Conservation (phyloP, 805 yeast species). For the Wickerhamiella qilinensis region DNA sequence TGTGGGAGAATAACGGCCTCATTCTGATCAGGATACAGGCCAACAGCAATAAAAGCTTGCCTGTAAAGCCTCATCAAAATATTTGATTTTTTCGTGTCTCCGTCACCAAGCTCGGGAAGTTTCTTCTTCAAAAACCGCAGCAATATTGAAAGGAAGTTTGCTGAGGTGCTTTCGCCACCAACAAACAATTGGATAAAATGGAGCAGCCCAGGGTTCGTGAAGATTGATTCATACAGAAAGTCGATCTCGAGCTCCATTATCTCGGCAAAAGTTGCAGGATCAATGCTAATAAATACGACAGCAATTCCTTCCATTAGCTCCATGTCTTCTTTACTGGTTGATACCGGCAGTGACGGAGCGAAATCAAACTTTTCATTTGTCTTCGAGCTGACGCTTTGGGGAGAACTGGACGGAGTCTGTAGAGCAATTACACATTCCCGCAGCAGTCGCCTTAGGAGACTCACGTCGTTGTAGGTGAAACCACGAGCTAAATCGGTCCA, state of each 20-base stretch:
- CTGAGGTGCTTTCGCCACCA: conserved; percentile 87
- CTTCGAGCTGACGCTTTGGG: conserved; percentile 9
- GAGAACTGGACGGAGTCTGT: conserved; percentile 51
- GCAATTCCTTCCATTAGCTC: conserved; percentile 94
- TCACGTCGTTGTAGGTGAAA: conserved; percentile 69
- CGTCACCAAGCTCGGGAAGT: conserved; percentile 63
- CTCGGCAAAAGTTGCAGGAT: conserved; percentile 90
- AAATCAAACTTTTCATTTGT: conserved; percentile 2
- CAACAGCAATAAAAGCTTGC: conserved; percentile 89
- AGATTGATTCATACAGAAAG: conserved; percentile 59
- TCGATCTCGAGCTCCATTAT: conserved; percentile 69
- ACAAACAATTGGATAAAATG: conserved; percentile 88
- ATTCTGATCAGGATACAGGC: conserved; percentile 67
- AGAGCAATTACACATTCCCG: conserved; percentile 66
- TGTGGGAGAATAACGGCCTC: conserved; percentile 83
- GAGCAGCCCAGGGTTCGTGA: conserved; percentile 67
- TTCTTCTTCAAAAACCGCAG: conserved; percentile 60
- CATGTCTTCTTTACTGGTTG: conserved; percentile 82
- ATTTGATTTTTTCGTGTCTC: conserved; percentile 60
- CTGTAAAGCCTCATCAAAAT: conserved; percentile 77
- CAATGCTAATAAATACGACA: conserved; percentile 82
- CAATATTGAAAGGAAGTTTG: conserved; percentile 75
- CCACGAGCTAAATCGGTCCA: conserved; percentile 83
- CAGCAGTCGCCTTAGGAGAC: conserved; percentile 58
- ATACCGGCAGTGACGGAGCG: conserved; percentile 70